Conservation (phyloP, 108 stramenopile species). For the Mediolabrus comicus region DNA sequence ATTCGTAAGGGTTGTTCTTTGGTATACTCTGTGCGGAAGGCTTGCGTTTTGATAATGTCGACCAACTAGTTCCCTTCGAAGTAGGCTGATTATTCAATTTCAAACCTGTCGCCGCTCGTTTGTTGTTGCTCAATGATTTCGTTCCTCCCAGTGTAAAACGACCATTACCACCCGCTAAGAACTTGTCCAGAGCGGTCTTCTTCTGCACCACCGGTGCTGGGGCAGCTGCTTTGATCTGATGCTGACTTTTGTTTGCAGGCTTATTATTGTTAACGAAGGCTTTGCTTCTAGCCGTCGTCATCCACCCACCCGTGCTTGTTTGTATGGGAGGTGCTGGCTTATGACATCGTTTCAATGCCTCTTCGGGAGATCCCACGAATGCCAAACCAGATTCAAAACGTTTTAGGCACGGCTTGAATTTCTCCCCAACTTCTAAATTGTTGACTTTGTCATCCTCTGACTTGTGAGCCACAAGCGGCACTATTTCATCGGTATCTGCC, state of each 20-base stretch:
- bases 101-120: neutral
- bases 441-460: neutral
- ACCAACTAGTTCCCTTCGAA: neutral
- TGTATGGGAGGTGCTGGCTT: neutral
- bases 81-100: neutral
- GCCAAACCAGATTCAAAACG: conserved; percentile 17
- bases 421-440: neutral
- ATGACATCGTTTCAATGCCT: conserved; percentile 15
- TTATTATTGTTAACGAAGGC: neutral
- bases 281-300: conserved; percentile 1
- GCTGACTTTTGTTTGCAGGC: neutral
- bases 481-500: conserved; percentile 18
- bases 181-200: neutral
- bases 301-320: conserved; percentile 7
- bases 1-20: neutral
- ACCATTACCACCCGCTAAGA: neutral
- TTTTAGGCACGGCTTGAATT: neutral
- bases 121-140: neutral
- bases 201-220: neutral
- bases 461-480: conserved; percentile 32
- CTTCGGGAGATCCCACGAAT: conserved; percentile 28
- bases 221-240: neutral
- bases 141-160: neutral
- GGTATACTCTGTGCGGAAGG: neutral
- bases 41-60: neutral